phyloP scores from a whole-genome alignment of 2,329 filamentous ascomycete genomes.

The Lachnellula suecica region DNA sequence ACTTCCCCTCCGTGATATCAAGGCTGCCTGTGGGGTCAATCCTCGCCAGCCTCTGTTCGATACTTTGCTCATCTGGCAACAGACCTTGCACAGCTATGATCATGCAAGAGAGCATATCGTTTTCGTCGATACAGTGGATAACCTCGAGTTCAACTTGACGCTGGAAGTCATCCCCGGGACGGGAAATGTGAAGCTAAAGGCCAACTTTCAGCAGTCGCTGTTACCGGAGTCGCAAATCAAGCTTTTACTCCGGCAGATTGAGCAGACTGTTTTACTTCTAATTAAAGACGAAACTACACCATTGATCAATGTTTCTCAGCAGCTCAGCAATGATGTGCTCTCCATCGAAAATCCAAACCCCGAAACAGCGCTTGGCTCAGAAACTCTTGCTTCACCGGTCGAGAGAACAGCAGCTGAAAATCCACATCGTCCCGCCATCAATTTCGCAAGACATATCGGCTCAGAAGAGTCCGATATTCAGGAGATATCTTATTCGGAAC shows the following conservation, averaged over 20 bases:
- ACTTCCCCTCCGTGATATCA: slow-evolving; percentile 69
- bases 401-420: slow-evolving; percentile 31
- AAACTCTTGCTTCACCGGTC: slow-evolving; percentile 28
- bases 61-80: slow-evolving; percentile 80
- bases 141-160: slow-evolving; percentile 73
- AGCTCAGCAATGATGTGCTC: slow-evolving; percentile 15
- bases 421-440: slow-evolving; percentile 60
- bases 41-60: slow-evolving; percentile 68
- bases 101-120: slow-evolving; percentile 41
- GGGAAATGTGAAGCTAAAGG: slow-evolving; percentile 46
- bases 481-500: slow-evolving; percentile 59
- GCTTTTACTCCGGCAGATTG: slow-evolving; percentile 61
- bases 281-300: slow-evolving; percentile 11
- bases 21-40: slow-evolving; percentile 54
- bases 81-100: slow-evolving; percentile 53
- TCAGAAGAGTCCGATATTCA: slow-evolving; percentile 36
- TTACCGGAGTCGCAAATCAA: slow-evolving; percentile 56
- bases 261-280: slow-evolving; percentile 47
- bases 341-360: slow-evolving; percentile 30
- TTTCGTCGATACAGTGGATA: slow-evolving; percentile 64
- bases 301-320: slow-evolving; percentile 12
- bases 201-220: slow-evolving; percentile 51
- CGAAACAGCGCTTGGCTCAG: slow-evolving; percentile 4
- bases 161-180: slow-evolving; percentile 70
- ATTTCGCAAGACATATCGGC: slow-evolving; percentile 56